phyloP scores from a whole-genome alignment of 2,329 filamentous ascomycete species.

The Phoma sp. region DNA sequence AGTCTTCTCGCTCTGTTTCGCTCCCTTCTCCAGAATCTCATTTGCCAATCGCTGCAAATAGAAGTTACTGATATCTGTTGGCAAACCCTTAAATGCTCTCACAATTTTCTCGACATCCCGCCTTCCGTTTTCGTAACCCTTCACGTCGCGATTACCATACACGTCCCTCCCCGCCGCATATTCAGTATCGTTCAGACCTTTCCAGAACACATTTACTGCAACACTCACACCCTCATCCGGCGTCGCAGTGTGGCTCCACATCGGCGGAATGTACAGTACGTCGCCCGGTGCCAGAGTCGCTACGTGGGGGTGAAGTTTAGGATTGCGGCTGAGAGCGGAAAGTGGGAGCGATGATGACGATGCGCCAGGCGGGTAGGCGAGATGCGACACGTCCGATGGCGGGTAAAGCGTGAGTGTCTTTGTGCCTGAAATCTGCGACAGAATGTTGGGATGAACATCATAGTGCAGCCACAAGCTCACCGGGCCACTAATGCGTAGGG shows the following conservation, averaged over 20 bases:
- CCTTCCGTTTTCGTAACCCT: constrained; percentile 81
- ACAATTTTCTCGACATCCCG: constrained; percentile 72
- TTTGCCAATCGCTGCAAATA: constrained; percentile 75
- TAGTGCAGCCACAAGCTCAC: constrained; percentile 92
- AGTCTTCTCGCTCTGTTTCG: constrained; percentile 3
- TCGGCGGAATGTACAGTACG: constrained; percentile 74
- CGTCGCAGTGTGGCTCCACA: constrained; percentile 81
- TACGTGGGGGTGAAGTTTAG: constrained; percentile 61
- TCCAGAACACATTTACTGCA: constrained; percentile 90
- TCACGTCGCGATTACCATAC: constrained; percentile 85
- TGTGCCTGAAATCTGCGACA: constrained; percentile 76
- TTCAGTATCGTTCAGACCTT: constrained; percentile 64
- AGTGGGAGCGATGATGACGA: constrained; percentile 73
- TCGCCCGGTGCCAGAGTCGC: constrained; percentile 73
- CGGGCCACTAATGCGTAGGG: constrained; percentile 77
- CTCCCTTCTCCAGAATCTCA: constrained; percentile 60
- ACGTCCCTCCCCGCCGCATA: constrained; percentile 81
- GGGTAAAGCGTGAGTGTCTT: constrained; percentile 81
- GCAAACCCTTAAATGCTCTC: constrained; percentile 68
- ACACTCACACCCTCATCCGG: constrained; percentile 64
- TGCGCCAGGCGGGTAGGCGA: constrained; percentile 75
- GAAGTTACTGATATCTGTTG: constrained; percentile 71
- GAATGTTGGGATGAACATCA: constrained; percentile 87
- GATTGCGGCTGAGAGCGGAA: constrained; percentile 51
- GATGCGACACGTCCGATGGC: constrained; percentile 71